Conservation (phyloP, 306 rosid species). For the Psophocarpus tetragonolobus region DNA sequence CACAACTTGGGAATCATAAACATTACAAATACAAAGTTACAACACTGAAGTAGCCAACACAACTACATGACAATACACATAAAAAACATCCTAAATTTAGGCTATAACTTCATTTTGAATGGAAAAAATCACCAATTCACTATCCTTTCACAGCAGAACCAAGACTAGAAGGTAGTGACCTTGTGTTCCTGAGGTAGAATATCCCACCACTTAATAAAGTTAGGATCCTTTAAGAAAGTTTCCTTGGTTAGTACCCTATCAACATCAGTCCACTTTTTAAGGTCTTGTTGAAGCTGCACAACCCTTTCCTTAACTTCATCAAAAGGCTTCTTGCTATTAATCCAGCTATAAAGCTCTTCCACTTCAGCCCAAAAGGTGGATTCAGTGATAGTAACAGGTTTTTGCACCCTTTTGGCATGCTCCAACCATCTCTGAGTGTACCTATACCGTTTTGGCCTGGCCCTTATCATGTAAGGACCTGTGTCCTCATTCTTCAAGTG, state of each 20-base stretch:
- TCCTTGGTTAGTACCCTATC: conserved; percentile 26
- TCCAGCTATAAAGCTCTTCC: conserved; percentile 58
- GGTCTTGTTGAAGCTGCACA: conserved; percentile 21
- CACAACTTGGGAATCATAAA: not conserved
- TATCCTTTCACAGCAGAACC: not conserved
- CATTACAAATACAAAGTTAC: not conserved
- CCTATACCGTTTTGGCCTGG: conserved; percentile 66
- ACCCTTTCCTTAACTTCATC: conserved; percentile 4
- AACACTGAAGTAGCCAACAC: not conserved
- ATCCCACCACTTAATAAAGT: conserved; percentile 52
- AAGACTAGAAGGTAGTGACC: conserved; percentile 30
- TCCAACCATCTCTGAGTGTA: conserved; percentile 74
- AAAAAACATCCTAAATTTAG: not conserved
- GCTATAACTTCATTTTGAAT: conserved; percentile 22
- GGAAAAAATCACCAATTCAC: not conserved
- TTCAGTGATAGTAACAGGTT: conserved; percentile 42
- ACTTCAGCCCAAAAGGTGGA: conserved; percentile 73
- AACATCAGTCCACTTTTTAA: conserved; percentile 41
- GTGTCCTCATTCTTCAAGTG: conserved; percentile 66
- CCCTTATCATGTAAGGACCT: conserved; percentile 53
- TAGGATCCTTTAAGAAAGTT: conserved; percentile 50
- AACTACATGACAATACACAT: not conserved
- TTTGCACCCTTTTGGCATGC: conserved; percentile 9
- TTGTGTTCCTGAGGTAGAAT: conserved; percentile 43
- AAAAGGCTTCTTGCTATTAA: conserved; percentile 18